These are phyloP conservation scores for Zygoascus sp. DNA, from an alignment of 1,139 yeast species.

Conservation along the genomic window DNA sequence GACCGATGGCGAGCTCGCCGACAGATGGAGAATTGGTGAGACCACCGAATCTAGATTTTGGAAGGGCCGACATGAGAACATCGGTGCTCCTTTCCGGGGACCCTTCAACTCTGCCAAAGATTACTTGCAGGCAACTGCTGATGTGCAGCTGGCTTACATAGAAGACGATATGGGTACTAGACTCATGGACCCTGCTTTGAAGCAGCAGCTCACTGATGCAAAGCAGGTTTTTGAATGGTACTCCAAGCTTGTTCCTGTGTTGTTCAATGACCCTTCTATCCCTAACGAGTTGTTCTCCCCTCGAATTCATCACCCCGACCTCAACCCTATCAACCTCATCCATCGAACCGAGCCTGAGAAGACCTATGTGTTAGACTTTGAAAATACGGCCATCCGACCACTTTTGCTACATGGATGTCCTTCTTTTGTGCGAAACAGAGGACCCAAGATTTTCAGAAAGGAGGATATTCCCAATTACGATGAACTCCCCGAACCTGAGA, in stretches of 20 bases:
- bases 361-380: constrained; percentile 70
- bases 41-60: constrained; percentile 73
- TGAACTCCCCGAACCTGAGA: constrained; percentile 62
- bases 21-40: constrained; percentile 91
- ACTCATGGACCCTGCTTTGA: constrained; percentile 36
- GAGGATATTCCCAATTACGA: constrained; percentile 72
- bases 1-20: constrained; percentile 46
- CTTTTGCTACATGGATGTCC: constrained; percentile 76
- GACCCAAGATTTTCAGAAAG: constrained; percentile 75
- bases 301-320: constrained; percentile 71
- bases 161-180: constrained; percentile 48
- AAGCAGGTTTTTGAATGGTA: constrained; percentile 54
- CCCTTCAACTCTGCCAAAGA: constrained; percentile 66
- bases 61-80: constrained; percentile 47
- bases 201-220: constrained; percentile 43
- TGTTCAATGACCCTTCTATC: constrained; percentile 33
- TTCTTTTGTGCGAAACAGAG: constrained; percentile 76
- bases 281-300: constrained; percentile 55
- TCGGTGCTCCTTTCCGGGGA: constrained; percentile 45
- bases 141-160: constrained; percentile 61
- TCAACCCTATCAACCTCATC: constrained; percentile 85
- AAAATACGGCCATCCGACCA: constrained; percentile 75
- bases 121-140: constrained; percentile 59
- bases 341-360: constrained; percentile 25
- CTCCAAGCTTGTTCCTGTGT: constrained; percentile 48